These are phyloP conservation scores for Neurospora discreta DNA, from an alignment of 495 filamentous ascomycete genomes.

Conservation along the genomic window DNA sequence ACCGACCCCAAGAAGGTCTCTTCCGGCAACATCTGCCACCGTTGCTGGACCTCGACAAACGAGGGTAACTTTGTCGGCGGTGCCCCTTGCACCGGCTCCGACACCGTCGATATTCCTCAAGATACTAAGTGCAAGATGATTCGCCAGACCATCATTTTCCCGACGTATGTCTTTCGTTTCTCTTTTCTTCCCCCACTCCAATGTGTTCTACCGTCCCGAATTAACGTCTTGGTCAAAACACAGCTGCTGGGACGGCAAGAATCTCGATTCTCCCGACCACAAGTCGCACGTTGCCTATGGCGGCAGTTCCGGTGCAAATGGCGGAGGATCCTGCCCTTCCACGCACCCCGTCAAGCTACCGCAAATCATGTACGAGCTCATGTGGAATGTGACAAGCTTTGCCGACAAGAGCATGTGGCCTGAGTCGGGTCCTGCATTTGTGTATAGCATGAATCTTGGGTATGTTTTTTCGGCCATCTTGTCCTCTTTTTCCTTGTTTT, in stretches of 20 bases:
- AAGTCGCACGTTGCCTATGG: constrained; percentile 54
- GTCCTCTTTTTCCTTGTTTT: not conserved
- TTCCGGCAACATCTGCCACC: constrained; percentile 44
- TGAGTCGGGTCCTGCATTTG: constrained; percentile 43
- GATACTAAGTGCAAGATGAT: constrained; percentile 42
- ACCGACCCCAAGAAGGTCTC: constrained; percentile 36
- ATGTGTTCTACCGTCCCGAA: too few species aligned
- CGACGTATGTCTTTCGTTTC: constrained; percentile 21
- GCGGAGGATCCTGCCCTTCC: constrained; percentile 46
- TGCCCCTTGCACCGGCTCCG: constrained; percentile 34
- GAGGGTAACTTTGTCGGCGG: constrained; percentile 36
- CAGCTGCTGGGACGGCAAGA: constrained; percentile 43
- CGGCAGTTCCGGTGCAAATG: constrained; percentile 36
- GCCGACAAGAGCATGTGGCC: constrained; percentile 44
- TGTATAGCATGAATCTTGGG: constrained; percentile 40
- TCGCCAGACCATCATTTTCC: constrained; percentile 52
- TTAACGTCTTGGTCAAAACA: too few species aligned
- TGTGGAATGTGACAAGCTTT: constrained; percentile 49
- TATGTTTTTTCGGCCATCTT: constrained; percentile 21
- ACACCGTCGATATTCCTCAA: constrained; percentile 47
- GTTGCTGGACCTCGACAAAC: constrained; percentile 41
- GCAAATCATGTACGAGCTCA: constrained; percentile 60
- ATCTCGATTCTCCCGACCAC: constrained; percentile 51
- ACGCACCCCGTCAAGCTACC: constrained; percentile 53
- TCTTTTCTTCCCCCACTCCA: not conserved